A percentile compares a stretch with the other conserved stretches of the same genome.
Conservation (phyloP, 768 basidiomycete species). For the Tephrocybe sp. region DNA sequence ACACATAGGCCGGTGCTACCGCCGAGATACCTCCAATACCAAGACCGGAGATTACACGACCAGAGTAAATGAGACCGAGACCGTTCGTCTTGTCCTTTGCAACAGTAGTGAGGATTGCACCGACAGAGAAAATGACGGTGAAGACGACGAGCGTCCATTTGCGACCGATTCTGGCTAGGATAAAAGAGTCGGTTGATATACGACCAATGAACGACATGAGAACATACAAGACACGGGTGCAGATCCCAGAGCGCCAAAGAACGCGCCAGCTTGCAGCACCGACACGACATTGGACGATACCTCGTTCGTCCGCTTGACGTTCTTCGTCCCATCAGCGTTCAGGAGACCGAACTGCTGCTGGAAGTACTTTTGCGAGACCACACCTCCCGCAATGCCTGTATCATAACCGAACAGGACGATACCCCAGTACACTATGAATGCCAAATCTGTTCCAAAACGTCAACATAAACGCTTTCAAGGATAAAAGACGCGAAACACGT, state of each 20-base stretch:
- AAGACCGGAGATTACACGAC: slow-evolving; percentile 75
- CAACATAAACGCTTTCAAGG: background rate
- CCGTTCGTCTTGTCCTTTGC: slow-evolving; percentile 52
- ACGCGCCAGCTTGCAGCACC: slow-evolving; percentile 82
- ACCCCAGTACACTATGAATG: slow-evolving; percentile 74
- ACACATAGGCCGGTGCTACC: slow-evolving; percentile 84
- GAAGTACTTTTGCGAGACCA: slow-evolving; percentile 65
- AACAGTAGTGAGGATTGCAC: slow-evolving; percentile 72
- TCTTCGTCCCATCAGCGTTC: slow-evolving; percentile 38
- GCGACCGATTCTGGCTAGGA: slow-evolving; percentile 62
- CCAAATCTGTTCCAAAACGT: slow-evolving; percentile 48
- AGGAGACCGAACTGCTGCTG: slow-evolving; percentile 57
- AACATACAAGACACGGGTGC: slow-evolving; percentile 65
- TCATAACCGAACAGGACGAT: slow-evolving; percentile 84
- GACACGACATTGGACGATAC: slow-evolving; percentile 86
- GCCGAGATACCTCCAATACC: slow-evolving; percentile 82
- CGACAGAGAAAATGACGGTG: slow-evolving; percentile 61
- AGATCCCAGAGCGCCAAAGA: slow-evolving; percentile 80
- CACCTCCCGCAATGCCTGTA: slow-evolving; percentile 44
- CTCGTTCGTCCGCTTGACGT: slow-evolving; percentile 38
- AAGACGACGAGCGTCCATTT: slow-evolving; percentile 60
- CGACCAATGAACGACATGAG: background rate
- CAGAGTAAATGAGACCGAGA: slow-evolving; percentile 70
- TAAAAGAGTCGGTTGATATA: background rate
- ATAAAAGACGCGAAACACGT: slow-evolving; percentile 16